Evolutionary conservation across 1,284 basidiomycete species (phyloP).

Genomic region (Heimioporus punctisporus): DNA sequence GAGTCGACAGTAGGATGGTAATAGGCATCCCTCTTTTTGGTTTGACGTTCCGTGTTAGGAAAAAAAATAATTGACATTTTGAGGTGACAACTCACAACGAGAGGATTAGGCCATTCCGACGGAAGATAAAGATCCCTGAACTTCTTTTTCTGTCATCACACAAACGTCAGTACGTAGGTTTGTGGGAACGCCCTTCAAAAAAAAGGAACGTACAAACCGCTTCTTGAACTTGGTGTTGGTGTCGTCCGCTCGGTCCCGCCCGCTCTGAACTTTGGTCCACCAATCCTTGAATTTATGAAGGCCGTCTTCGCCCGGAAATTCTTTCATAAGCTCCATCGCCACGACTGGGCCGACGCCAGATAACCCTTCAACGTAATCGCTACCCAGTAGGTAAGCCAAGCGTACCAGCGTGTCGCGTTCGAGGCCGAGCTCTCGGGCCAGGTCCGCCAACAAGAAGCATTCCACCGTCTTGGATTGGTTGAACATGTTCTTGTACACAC

Average conservation of each 20-base stretch:
- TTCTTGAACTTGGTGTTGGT: slow-evolving; percentile 77
- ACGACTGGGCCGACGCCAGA: slow-evolving; percentile 95
- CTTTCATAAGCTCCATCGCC: slow-evolving; percentile 93
- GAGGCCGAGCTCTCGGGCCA: slow-evolving; percentile 88
- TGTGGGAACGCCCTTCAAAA: neutral
- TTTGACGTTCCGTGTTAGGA: neutral
- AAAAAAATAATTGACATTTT: slow-evolving; percentile 2
- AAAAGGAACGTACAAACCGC: slow-evolving; percentile 71
- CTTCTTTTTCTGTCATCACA: slow-evolving; percentile 75
- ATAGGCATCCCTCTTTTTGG: slow-evolving; percentile 84
- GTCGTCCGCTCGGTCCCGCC: slow-evolving; percentile 78
- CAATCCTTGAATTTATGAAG: slow-evolving; percentile 89
- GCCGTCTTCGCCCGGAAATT: slow-evolving; percentile 87
- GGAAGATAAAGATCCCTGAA: slow-evolving; percentile 84
- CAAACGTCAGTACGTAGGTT: slow-evolving; percentile 13
- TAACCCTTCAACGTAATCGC: slow-evolving; percentile 98
- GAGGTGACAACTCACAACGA: slow-evolving; percentile 62
- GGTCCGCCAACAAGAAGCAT: slow-evolving; percentile 87
- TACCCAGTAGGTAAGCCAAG: slow-evolving; percentile 93
- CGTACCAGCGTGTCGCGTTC: slow-evolving; percentile 88
- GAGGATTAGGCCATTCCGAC: slow-evolving; percentile 88
- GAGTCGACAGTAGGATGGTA: slow-evolving; percentile 89
- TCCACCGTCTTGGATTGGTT: slow-evolving; percentile 99
- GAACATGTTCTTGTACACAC: slow-evolving; percentile 99
- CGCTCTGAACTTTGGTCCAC: slow-evolving; percentile 96